Percentiles rank a stretch among this genome's conserved stretches.
Conservation (phyloP, 352 stramenopile species). For the Phytophthora cryptogea region DNA sequence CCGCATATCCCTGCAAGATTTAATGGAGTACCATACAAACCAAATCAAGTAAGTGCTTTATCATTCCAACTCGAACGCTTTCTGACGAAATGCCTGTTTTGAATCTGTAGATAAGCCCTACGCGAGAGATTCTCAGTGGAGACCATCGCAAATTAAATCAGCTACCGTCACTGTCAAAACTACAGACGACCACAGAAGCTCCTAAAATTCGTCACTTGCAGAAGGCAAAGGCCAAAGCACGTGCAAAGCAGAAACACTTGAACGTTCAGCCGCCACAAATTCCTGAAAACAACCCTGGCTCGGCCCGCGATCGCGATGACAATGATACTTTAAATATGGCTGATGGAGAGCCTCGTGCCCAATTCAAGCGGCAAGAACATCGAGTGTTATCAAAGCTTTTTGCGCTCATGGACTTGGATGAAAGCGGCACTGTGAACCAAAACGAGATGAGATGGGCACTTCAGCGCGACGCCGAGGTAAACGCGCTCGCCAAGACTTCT, state of each 20-base stretch:
- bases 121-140: constrained; percentile 53
- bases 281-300: constrained; percentile 3
- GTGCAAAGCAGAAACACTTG: constrained; percentile 10
- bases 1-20: constrained; percentile 63
- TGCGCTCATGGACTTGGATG: constrained; percentile 64
- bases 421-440: constrained; percentile 66
- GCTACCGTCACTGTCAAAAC: constrained; percentile 45
- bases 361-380: constrained; percentile 49
- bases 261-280: not conserved
- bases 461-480: constrained; percentile 61
- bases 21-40: constrained; percentile 64
- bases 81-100: not conserved
- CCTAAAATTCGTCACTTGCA: constrained; percentile 16
- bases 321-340: constrained; percentile 2
- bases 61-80: not conserved
- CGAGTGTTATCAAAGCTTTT: constrained; percentile 52
- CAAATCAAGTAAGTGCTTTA: constrained; percentile 44
- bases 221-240: constrained; percentile 26
- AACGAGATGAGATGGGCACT: constrained; percentile 70
- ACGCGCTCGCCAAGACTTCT: constrained; percentile 49
- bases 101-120: constrained; percentile 42
- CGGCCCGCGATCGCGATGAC: constrained; percentile 20
- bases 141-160: constrained; percentile 55
- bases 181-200: constrained; percentile 9
- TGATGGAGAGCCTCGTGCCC: constrained; percentile 3